These are phyloP conservation scores for Oryza coarctata DNA, from an alignment of 176 grass and related monocot genomes.

Conservation along the genomic window DNA sequence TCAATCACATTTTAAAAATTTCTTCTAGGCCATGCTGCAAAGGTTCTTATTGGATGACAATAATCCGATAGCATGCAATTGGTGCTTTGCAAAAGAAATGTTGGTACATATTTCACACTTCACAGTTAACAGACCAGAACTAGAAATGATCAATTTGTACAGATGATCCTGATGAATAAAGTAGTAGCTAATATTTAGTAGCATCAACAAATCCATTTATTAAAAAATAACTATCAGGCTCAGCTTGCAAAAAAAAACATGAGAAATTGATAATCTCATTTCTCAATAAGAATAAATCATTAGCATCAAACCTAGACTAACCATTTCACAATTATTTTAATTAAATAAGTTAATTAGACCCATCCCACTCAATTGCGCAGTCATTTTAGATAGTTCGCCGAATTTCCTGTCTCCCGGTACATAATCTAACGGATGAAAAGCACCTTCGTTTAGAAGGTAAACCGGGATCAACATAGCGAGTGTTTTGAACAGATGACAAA, in stretches of 20 bases:
- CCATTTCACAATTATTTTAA: too few species aligned
- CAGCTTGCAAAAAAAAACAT: too few species aligned
- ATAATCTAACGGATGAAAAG: too few species aligned
- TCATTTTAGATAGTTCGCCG: too few species aligned
- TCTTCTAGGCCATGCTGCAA: not conserved
- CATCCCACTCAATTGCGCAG: too few species aligned
- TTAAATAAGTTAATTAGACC: too few species aligned
- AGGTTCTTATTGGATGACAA: not conserved
- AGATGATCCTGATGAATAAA: not conserved
- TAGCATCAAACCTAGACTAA: not conserved
- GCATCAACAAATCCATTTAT: too few species aligned
- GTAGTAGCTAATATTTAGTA: too few species aligned
- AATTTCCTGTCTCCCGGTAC: too few species aligned
- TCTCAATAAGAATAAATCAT: not conserved
- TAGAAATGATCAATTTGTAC: not conserved
- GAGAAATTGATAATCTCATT: not conserved
- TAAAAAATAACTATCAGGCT: too few species aligned
- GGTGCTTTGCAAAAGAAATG: not conserved
- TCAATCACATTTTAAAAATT: not conserved
- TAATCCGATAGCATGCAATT: too few species aligned
- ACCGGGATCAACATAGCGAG: not conserved
- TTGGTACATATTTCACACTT: not conserved
- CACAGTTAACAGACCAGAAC: not conserved
- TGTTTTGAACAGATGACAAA: conserved; percentile 8
- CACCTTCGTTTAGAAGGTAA: too few species aligned